Evolutionary conservation across 306 rosid species (phyloP).

Genomic region (Comarum palustre): DNA sequence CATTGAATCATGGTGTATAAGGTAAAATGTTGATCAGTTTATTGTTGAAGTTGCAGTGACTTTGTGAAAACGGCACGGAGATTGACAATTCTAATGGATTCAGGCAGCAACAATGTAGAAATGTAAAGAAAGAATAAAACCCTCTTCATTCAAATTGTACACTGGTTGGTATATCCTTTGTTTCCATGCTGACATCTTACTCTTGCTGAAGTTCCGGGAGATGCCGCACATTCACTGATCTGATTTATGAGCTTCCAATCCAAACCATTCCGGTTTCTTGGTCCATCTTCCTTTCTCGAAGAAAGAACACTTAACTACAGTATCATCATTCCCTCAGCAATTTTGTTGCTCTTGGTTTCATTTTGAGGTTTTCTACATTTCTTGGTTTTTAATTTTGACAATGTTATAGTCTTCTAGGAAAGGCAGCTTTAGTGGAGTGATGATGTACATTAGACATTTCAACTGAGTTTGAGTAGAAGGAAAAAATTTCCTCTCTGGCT

Average conservation of each 20-base stretch:
- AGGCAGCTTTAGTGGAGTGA: constrained; percentile 4
- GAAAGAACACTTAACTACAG: constrained; percentile 23
- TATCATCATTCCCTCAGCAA: constrained; percentile 13
- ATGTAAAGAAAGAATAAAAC: constrained; percentile 38
- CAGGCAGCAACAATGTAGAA: constrained; percentile 64
- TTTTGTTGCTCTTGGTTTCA: constrained; percentile 27
- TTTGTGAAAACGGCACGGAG: constrained; percentile 71
- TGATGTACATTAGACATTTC: constrained; percentile 6
- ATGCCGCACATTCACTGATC: constrained; percentile 23
- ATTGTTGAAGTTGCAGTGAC: constrained; percentile 49
- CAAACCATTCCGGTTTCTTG: constrained; percentile 14
- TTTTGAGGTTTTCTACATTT: constrained; percentile 15
- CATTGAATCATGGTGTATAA: not conserved
- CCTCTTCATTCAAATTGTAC: constrained; percentile 42
- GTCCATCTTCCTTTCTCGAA: constrained; percentile 22
- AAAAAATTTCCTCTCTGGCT: not conserved
- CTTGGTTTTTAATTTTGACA: not conserved
- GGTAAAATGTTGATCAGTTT: constrained; percentile 26
- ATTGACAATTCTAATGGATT: constrained; percentile 75
- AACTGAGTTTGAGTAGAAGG: constrained; percentile 4
- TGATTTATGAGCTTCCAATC: constrained; percentile 27
- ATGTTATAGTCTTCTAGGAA: constrained; percentile 19
- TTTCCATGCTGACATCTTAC: constrained; percentile 38
- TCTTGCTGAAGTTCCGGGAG: constrained; percentile 23
- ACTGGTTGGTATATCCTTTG: constrained; percentile 39